Evolutionary conservation across 495 filamentous ascomycete species (phyloP), one percentile per base, ranked within the genome.

Genomic region (Hypoxylon trugodes): DNA sequence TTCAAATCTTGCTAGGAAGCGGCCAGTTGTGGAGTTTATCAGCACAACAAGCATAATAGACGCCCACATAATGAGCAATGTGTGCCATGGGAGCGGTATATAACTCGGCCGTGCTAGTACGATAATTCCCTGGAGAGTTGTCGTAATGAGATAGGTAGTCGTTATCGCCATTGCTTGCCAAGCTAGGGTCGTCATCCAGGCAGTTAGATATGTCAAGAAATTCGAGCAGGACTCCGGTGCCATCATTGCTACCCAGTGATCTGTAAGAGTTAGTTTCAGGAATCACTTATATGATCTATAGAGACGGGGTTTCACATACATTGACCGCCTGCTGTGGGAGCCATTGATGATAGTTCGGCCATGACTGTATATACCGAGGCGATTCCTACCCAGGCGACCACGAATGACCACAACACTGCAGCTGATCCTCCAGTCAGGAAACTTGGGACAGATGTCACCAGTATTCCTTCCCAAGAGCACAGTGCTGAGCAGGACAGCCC

Each of bases 371-470:
- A 82, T 3, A 78, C 71, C 0, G 77, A 82, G 21, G 81, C 62
- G 2, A 76, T 81, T 3, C 78, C 79, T 6, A 77, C 54, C 82
- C 82, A 85, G 8, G 72, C 77, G 45, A 84, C 77, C 6, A 84
- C 37, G 45, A 77, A 84, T 1, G 75, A 76, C 70, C 83, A 86
- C 13, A 86, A 73, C 0, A 84, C 73, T 18, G 80, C 81, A 1
- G 80, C 81, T 0, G 82, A 78, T 4, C 84, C 84, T 24, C 82
- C 82, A 61, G 79, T 84, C 28, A 66, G n/a, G 2, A 70, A 30
- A 2, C 58, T 38, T 1, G 63, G 54, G 10, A 63, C 58, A 4
- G 58, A 49, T 0, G 62, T 70, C 9, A 74, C 43, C 15, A 74
- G 55, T 1, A 55, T 52, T 5, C 73, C 78, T 41, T 83, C 79